Percentiles rank a stretch among this genome's conserved stretches.
Conservation (phyloP, 306 rosid genomes). For the Lathyrus tuberosus region DNA sequence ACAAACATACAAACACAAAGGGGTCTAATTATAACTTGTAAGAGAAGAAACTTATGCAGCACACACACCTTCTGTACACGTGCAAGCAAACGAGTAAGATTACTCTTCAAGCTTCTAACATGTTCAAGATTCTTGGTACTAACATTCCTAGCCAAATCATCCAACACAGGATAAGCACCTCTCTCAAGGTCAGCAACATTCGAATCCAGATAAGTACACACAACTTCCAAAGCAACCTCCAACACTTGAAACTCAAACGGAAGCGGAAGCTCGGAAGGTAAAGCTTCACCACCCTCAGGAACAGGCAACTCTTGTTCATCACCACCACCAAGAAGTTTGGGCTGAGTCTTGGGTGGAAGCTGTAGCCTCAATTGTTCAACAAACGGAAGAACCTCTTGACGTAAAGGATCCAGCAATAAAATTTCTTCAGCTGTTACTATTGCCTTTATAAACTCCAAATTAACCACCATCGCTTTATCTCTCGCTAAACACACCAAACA, state of each 20-base stretch:
- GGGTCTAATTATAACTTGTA: not conserved
- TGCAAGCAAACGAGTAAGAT: conserved; percentile 88
- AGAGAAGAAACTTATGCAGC: conserved; percentile 6
- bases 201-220: conserved; percentile 77
- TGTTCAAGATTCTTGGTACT: conserved; percentile 98
- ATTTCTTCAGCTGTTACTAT: conserved; percentile 97
- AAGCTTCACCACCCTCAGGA: conserved; percentile 57
- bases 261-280: conserved; percentile 56
- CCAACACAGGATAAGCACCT: conserved; percentile 89
- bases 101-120: conserved; percentile 94
- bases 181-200: conserved; percentile 88
- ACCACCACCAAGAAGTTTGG: conserved; percentile 44
- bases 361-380: conserved; percentile 88
- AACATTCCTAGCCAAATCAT: conserved; percentile 93
- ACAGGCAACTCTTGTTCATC: conserved; percentile 55
- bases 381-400: conserved; percentile 88
- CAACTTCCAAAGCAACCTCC: conserved; percentile 92
- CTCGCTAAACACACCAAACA: conserved; percentile 45
- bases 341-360: conserved; percentile 62
- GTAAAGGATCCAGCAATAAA: conserved; percentile 81
- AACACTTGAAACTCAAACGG: conserved; percentile 97
- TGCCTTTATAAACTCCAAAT: conserved; percentile 77
- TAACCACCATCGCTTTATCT: conserved; percentile 99
- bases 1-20: not conserved
- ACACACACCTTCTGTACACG: conserved; percentile 90